Percentiles rank a stretch among this genome's conserved stretches.
Conservation (phyloP, 2,329 filamentous ascomycete species). For the Beauveria varroae region DNA sequence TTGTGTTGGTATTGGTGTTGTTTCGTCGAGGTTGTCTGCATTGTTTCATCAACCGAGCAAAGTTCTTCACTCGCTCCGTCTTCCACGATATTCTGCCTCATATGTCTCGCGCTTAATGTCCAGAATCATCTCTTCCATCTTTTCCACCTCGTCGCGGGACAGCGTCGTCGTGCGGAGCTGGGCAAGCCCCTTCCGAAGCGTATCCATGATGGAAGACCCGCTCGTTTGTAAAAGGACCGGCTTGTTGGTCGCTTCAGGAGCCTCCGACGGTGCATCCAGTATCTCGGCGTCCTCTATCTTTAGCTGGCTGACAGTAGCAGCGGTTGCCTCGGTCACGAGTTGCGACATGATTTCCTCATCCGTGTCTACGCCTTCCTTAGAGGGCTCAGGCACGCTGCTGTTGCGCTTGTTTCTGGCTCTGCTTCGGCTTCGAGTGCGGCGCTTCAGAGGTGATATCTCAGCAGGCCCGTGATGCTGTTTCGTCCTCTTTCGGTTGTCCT, state of each 20-base stretch:
- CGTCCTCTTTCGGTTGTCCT: neutral
- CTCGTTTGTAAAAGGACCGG: neutral
- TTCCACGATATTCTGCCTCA: constrained; percentile 56
- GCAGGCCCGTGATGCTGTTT: neutral
- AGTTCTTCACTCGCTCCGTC: constrained; percentile 17
- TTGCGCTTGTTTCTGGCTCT: neutral
- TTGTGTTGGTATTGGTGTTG: neutral
- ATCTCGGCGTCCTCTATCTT: constrained; percentile 17
- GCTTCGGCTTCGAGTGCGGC: constrained; percentile 3
- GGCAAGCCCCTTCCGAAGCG: constrained; percentile 37
- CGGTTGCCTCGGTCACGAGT: constrained; percentile 31
- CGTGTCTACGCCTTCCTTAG: constrained; percentile 25
- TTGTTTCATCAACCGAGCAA: neutral
- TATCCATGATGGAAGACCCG: constrained; percentile 22
- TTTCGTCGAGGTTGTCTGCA: neutral
- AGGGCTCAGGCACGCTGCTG: neutral
- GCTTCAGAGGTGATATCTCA: neutral
- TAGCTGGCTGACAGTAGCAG: constrained; percentile 27
- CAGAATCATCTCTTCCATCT: constrained; percentile 72
- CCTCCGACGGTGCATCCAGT: constrained; percentile 14
- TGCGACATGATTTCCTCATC: constrained; percentile 36
- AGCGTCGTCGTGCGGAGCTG: constrained; percentile 53
- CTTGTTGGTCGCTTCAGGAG: neutral
- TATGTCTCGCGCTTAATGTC: constrained; percentile 69
- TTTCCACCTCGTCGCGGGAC: constrained; percentile 56